Conservation (phyloP, 768 basidiomycete genomes). For the Lentinula sp. region DNA sequence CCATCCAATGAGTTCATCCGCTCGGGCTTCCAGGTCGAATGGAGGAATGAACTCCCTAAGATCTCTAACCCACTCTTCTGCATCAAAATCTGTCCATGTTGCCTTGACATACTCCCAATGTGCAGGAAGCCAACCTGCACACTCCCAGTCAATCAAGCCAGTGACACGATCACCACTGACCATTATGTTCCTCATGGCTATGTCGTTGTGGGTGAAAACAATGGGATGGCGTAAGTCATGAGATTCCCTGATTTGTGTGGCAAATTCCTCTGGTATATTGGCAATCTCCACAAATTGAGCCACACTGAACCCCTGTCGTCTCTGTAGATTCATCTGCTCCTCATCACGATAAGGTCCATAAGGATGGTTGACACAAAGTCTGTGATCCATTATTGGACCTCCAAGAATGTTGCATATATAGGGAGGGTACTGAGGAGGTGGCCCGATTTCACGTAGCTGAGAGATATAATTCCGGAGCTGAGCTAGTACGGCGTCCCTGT, state of each 20-base stretch:
- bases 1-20: not conserved
- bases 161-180: conserved; percentile 16
- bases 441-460: conserved; percentile 1
- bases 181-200: too few relatives aligned
- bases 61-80: not conserved
- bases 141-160: conserved; percentile 31
- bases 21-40: not conserved
- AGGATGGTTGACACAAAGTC: not conserved
- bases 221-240: conserved; percentile 4
- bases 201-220: too few relatives aligned
- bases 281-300: not conserved
- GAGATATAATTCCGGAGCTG: not conserved
- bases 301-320: not conserved
- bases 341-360: conserved; percentile 7
- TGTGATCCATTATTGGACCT: conserved; percentile 4
- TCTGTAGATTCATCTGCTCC: conserved; percentile 5
- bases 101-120: conserved; percentile 26
- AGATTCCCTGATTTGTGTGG: not conserved
- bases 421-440: not conserved
- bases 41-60: not conserved
- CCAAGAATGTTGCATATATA: not conserved
- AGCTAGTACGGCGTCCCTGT: not conserved
- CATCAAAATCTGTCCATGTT: not conserved
- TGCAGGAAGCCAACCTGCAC: conserved; percentile 27
- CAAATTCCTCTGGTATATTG: not conserved